Evolutionary conservation across 108 stramenopile genomes (phyloP).

Genomic region (Cyclotella cryptica): DNA sequence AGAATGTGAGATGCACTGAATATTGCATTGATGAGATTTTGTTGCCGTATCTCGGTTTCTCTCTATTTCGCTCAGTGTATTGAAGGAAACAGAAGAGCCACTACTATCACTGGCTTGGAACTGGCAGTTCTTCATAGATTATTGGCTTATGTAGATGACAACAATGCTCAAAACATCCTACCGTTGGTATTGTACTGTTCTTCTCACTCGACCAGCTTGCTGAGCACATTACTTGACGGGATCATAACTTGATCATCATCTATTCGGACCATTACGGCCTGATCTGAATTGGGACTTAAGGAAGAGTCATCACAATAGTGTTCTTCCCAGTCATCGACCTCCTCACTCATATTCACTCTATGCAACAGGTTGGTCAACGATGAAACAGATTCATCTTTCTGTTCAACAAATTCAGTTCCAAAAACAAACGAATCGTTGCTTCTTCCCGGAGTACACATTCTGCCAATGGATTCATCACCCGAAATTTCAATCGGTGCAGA

Average conservation of each 20-base stretch:
- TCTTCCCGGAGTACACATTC: constrained; percentile 55
- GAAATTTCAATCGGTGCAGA: constrained; percentile 47
- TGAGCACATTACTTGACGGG: constrained; percentile 22
- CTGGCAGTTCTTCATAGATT: too few species aligned
- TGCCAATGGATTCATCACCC: constrained; percentile 25
- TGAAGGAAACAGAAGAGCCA: too few species aligned
- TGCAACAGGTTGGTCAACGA: constrained; percentile 19
- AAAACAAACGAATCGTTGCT: constrained; percentile 53
- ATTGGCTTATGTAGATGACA: too few species aligned
- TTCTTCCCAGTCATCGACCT: constrained; percentile 32
- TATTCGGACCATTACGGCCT: neutral
- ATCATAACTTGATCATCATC: constrained; percentile 47
- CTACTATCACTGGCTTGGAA: too few species aligned
- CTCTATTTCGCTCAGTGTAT: too few species aligned
- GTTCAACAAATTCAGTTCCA: constrained; percentile 25
- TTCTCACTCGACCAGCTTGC: constrained; percentile 37
- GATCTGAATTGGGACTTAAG: neutral
- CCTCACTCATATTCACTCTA: constrained; percentile 11
- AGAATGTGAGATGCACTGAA: too few species aligned
- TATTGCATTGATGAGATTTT: too few species aligned
- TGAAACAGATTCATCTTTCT: neutral
- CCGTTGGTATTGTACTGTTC: neutral
- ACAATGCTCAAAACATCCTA: too few species aligned
- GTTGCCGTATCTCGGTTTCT: too few species aligned
- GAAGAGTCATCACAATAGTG: constrained; percentile 1